Evolutionary conservation across 495 filamentous ascomycete species (phyloP).

Genomic region (Podospora australis): DNA sequence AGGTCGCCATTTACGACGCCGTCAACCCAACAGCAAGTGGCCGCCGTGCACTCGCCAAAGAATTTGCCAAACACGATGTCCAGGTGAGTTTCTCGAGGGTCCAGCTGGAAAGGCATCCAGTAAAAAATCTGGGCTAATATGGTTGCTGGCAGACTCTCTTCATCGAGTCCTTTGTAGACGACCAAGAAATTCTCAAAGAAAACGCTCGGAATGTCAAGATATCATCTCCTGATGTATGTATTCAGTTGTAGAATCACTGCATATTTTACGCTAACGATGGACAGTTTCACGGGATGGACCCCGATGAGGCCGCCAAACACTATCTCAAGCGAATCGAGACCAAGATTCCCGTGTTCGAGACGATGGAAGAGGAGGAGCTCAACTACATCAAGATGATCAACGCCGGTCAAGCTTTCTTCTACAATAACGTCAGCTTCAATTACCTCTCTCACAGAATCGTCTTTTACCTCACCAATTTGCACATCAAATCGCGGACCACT

Average conservation of each 20-base stretch:
- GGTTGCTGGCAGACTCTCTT: slow-evolving; percentile 73
- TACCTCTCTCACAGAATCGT: slow-evolving; percentile 95
- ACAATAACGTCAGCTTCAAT: slow-evolving; percentile 93
- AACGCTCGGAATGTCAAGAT: slow-evolving; percentile 98
- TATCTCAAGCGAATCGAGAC: slow-evolving; percentile 84
- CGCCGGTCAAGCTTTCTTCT: slow-evolving; percentile 81
- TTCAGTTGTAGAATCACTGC: not conserved
- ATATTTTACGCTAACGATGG: slow-evolving; percentile 19
- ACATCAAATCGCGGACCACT: slow-evolving; percentile 87
- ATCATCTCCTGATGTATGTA: slow-evolving; percentile 81
- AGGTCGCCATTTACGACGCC: slow-evolving; percentile 98
- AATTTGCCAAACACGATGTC: slow-evolving; percentile 93
- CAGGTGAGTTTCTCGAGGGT: slow-evolving; percentile 49
- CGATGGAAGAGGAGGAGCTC: slow-evolving; percentile 86
- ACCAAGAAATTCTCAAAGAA: slow-evolving; percentile 89
- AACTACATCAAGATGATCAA: slow-evolving; percentile 99
- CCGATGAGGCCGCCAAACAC: slow-evolving; percentile 83
- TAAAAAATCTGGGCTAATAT: slow-evolving; percentile 10
- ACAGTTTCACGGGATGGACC: slow-evolving; percentile 81
- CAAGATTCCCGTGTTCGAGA: slow-evolving; percentile 93
- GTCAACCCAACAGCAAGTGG: slow-evolving; percentile 87
- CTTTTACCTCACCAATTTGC: slow-evolving; percentile 94
- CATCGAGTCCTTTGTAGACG: slow-evolving; percentile 90
- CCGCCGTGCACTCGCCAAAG: slow-evolving; percentile 81
- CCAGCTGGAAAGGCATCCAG: not conserved